Evolutionary conservation across 768 basidiomycete species (phyloP).

Genomic region (Termitomyces sp.): DNA sequence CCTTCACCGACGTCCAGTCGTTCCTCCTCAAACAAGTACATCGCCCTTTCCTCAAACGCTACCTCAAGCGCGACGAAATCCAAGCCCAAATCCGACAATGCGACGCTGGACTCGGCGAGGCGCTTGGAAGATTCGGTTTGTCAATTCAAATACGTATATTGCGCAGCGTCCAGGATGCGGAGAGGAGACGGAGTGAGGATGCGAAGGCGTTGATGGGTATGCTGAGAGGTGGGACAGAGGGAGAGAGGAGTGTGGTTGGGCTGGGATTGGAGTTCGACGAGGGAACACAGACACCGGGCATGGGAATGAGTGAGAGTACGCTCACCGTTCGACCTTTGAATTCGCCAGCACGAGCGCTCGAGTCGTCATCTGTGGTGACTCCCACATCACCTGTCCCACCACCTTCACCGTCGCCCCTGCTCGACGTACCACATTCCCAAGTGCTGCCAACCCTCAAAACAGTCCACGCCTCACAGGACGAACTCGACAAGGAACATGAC

Average conservation of each 20-base stretch:
- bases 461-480: conserved; percentile 6
- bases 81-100: conserved; percentile 47
- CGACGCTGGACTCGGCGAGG: conserved; percentile 54
- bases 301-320: no score
- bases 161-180: conserved; percentile 30
- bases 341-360: neutral
- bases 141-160: conserved; percentile 53
- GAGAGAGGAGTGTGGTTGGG: no score
- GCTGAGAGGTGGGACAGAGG: neutral
- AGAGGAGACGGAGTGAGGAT: neutral
- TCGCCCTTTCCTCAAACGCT: conserved; percentile 74
- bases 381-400: neutral
- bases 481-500: conserved; percentile 33
- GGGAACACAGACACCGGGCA: neutral
- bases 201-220: neutral
- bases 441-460: neutral
- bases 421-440: neutral
- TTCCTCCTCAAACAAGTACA: conserved; percentile 58
- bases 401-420: neutral
- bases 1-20: conserved; percentile 39
- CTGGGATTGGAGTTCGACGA: neutral
- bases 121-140: conserved; percentile 53
- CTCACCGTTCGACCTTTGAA: neutral
- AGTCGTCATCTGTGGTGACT: neutral
- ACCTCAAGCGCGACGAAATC: conserved; percentile 72